Conservation (phyloP, 2,329 filamentous ascomycete genomes). For the Ceratocystis destructans region DNA sequence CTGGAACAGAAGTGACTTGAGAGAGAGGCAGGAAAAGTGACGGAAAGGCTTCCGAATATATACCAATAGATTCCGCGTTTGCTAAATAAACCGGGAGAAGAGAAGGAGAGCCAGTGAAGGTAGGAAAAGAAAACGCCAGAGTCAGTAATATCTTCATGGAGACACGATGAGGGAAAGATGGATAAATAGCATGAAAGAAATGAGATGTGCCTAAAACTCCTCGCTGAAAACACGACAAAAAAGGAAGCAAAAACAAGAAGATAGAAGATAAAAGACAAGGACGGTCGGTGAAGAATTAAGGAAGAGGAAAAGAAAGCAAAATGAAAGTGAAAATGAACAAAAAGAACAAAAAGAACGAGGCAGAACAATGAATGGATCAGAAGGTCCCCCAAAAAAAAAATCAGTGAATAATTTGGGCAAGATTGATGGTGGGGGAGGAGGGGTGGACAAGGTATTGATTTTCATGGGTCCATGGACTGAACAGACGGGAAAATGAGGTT, state of each 20-base stretch:
- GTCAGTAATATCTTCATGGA: not conserved
- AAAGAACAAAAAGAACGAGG: not conserved
- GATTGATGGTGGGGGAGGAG: too few species aligned
- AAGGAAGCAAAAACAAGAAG: not conserved
- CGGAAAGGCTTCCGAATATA: not conserved
- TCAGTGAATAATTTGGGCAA: too few species aligned
- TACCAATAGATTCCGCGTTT: not conserved
- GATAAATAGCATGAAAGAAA: not conserved
- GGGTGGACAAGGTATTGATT: too few species aligned
- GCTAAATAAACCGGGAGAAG: not conserved
- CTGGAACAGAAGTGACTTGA: not conserved
- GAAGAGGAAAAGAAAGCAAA: not conserved
- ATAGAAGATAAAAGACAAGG: not conserved
- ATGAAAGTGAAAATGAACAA: not conserved
- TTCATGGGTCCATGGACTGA: too few species aligned
- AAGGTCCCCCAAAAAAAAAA: too few species aligned
- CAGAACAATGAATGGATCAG: too few species aligned
- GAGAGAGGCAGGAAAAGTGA: too few species aligned
- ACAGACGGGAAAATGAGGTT: too few species aligned
- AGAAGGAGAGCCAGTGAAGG: not conserved
- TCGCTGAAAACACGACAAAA: conserved; percentile 14
- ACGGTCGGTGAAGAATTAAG: not conserved
- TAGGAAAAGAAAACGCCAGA: not conserved
- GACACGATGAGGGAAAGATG: not conserved
- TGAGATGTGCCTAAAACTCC: conserved; percentile 10